phyloP scores from a whole-genome alignment of 1,139 yeast genomes.

The Magnusiomyces paraingens region DNA sequence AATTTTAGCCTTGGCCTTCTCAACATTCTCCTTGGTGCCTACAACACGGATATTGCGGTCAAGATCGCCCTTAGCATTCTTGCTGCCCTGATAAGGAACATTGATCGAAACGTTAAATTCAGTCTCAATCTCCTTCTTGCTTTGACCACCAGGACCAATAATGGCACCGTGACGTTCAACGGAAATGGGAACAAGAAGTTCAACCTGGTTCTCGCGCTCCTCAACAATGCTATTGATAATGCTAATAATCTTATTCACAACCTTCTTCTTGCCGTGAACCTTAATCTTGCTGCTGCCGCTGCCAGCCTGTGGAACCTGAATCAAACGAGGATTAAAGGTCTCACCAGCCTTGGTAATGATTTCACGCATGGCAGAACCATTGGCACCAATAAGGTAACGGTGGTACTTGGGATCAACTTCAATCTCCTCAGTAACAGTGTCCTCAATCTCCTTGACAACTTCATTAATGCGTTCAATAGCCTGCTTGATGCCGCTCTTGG shows the following conservation, averaged over 20 bases:
- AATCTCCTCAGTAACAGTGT: slow-evolving; percentile 53
- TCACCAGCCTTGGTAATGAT: slow-evolving; percentile 73
- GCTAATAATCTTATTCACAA: slow-evolving; percentile 64
- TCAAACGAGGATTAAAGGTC: slow-evolving; percentile 45
- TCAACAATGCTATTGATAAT: slow-evolving; percentile 60
- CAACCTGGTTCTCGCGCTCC: slow-evolving; percentile 56
- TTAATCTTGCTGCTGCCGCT: slow-evolving; percentile 53
- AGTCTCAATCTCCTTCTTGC: slow-evolving; percentile 65
- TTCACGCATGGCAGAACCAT: slow-evolving; percentile 69
- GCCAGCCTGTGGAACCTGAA: slow-evolving; percentile 71
- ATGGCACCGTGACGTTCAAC: slow-evolving; percentile 69
- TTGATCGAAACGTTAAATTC: slow-evolving; percentile 58
- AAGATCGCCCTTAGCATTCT: slow-evolving; percentile 40
- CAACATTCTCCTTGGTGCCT: slow-evolving; percentile 32
- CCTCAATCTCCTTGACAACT: slow-evolving; percentile 62
- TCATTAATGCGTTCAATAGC: slow-evolving; percentile 60
- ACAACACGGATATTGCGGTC: slow-evolving; percentile 32
- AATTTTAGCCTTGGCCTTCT: slow-evolving; percentile 32
- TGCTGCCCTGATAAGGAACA: slow-evolving; percentile 54
- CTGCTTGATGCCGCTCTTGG: slow-evolving; percentile 69
- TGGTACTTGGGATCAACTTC: slow-evolving; percentile 75
- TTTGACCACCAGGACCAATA: slow-evolving; percentile 77
- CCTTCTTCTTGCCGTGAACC: slow-evolving; percentile 66
- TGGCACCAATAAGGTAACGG: slow-evolving; percentile 72
- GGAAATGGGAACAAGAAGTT: slow-evolving; percentile 55